These are phyloP conservation scores for Beta vulgaris DNA, from an alignment of 148 eudicot genomes.

Conservation along the genomic window DNA sequence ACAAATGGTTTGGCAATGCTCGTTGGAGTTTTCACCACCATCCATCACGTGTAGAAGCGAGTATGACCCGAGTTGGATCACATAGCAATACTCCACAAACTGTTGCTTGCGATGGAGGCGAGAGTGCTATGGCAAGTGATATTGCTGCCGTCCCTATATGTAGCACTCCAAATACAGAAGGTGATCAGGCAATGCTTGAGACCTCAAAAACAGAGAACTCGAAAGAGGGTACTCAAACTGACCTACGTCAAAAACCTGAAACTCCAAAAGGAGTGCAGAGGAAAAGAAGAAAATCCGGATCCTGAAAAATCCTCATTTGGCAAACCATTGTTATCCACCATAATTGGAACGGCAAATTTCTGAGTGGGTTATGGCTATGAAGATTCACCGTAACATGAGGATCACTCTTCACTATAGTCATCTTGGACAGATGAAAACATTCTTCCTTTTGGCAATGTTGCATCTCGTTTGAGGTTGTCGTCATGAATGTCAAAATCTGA, in stretches of 20 bases:
- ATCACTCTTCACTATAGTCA: not conserved
- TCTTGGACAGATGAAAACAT: too few relatives aligned
- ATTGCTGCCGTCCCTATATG: constrained; percentile 1
- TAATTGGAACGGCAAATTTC: not conserved
- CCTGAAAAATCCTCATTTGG: constrained; percentile 8
- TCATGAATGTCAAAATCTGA: not conserved
- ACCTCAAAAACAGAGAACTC: constrained; percentile 13
- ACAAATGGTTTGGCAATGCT: constrained; percentile 91
- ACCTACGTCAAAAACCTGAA: constrained; percentile 11
- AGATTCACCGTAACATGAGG: not conserved
- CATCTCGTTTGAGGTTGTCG: not conserved
- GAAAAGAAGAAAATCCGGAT: constrained; percentile 27
- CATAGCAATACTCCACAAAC: constrained; percentile 5
- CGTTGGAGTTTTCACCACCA: constrained; percentile 77
- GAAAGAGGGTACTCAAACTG: constrained; percentile 7
- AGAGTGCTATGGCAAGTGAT: constrained; percentile 1
- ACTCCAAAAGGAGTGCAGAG: constrained; percentile 19
- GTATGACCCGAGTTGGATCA: constrained; percentile 29
- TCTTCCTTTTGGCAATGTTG: not conserved
- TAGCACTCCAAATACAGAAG: constrained; percentile 5
- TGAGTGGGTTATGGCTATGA: not conserved
- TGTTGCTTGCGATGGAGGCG: constrained; percentile 13
- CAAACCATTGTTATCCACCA: not conserved
- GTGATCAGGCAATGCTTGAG: constrained; percentile 12
- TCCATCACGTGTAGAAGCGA: constrained; percentile 35